A percentile compares a stretch with the other conserved stretches of the same genome.
These are phyloP conservation scores for Leishmania guyanensis DNA, from an alignment of 208 protist species.

Conservation along the genomic window DNA sequence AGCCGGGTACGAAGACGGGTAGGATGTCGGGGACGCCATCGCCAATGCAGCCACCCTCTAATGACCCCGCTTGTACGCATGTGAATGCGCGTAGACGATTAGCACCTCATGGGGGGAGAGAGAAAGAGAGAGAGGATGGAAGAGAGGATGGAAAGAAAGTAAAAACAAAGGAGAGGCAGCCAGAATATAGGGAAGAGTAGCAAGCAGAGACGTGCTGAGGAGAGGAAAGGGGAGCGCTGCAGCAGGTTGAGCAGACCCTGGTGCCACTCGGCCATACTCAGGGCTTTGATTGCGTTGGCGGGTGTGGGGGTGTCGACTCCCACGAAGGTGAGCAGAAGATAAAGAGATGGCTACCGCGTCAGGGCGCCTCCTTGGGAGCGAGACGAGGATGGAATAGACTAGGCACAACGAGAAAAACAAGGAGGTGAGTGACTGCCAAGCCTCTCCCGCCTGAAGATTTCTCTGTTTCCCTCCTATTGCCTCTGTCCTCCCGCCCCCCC, in stretches of 20 bases:
- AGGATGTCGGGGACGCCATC: not conserved
- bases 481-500: not conserved
- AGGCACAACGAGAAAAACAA: not conserved
- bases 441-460: not conserved
- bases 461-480: not conserved
- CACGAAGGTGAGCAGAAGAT: not conserved
- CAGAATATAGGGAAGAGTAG: not conserved
- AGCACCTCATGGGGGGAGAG: not conserved
- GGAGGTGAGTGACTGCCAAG: not conserved
- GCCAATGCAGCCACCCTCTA: not conserved
- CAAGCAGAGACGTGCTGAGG: not conserved
- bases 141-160: too few relatives aligned
- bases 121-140: not conserved
- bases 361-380: not conserved
- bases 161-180: not conserved
- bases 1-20: constrained; percentile 35
- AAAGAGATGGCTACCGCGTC: not conserved
- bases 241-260: not conserved
- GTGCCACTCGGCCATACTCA: not conserved
- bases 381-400: not conserved
- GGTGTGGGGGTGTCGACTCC: not conserved
- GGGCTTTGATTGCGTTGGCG: not conserved
- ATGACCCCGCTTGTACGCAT: not conserved
- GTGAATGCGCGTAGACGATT: not conserved
- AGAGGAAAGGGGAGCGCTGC: not conserved